A percentile compares a stretch with the other conserved stretches of the same genome.
Conservation (phyloP, 2,329 filamentous ascomycete genomes). For the Davidsoniella eucalypti region DNA sequence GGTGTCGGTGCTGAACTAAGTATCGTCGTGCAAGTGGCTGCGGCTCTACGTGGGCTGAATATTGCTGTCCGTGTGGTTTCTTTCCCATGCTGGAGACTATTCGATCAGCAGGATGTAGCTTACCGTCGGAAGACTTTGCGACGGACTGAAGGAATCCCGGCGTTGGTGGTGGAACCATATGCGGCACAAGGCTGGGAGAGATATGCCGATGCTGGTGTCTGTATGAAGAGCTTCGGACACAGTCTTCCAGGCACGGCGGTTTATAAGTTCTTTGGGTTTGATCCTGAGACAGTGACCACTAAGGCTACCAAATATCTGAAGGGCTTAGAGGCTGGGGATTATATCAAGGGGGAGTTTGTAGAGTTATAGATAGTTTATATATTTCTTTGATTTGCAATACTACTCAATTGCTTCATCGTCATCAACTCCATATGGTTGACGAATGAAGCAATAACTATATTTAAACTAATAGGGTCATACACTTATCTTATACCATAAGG, state of each 20-base stretch:
- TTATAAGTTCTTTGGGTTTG: slow-evolving; percentile 40
- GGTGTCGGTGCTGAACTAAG: slow-evolving; percentile 22
- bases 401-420: too few species aligned
- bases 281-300: slow-evolving; percentile 17
- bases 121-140: slow-evolving; percentile 30
- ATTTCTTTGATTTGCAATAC: too few species aligned
- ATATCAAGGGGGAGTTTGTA: slow-evolving; percentile 9
- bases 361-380: slow-evolving; percentile 3
- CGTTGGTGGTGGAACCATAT: slow-evolving; percentile 45
- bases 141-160: slow-evolving; percentile 26
- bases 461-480: too few species aligned
- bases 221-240: slow-evolving; percentile 38
- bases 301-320: slow-evolving; percentile 3
- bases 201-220: slow-evolving; percentile 39
- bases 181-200: slow-evolving; percentile 41
- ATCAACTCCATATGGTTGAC: too few species aligned
- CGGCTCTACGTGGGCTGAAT: slow-evolving; percentile 22
- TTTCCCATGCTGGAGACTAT: slow-evolving; percentile 29
- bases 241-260: slow-evolving; percentile 36
- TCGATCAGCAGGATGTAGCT: slow-evolving; percentile 25
- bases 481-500: too few species aligned
- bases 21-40: slow-evolving; percentile 25
- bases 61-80: slow-evolving; percentile 26
- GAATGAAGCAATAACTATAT: too few species aligned
- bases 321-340: slow-evolving; percentile 5